A percentile compares a stretch with the other conserved stretches of the same genome.
Conservation (phyloP, 192 early-diverging fungal genomes). For the Mortierella hygrophila region DNA sequence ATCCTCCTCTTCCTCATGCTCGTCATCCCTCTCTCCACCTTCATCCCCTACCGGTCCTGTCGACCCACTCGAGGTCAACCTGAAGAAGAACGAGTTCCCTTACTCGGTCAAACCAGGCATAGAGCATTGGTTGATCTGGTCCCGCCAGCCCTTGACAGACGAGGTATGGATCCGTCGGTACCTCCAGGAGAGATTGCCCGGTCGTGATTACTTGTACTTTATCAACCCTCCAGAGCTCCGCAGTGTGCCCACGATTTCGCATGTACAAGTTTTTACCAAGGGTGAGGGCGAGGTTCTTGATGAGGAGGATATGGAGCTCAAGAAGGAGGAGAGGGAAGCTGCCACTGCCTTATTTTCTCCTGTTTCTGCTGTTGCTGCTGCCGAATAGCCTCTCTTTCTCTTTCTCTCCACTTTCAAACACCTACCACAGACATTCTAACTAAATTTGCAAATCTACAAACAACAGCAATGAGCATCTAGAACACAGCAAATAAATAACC, state of each 20-base stretch:
- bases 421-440: neutral
- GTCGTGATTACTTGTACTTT: conserved; percentile 45
- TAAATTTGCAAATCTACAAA: neutral
- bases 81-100: conserved; percentile 54
- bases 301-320: conserved; percentile 47
- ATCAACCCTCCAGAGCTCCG: conserved; percentile 49
- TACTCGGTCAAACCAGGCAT: conserved; percentile 49
- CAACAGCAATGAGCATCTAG: neutral
- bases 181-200: conserved; percentile 45
- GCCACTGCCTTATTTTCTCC: neutral
- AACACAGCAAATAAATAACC: neutral
- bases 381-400: neutral
- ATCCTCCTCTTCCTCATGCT: conserved; percentile 17
- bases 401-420: neutral
- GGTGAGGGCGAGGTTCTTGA: conserved; percentile 51
- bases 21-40: conserved; percentile 15
- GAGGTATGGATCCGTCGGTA: conserved; percentile 46
- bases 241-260: conserved; percentile 46
- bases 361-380: neutral
- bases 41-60: conserved; percentile 42
- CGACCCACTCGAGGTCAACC: conserved; percentile 31
- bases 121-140: conserved; percentile 56
- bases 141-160: conserved; percentile 30
- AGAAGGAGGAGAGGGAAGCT: conserved; percentile 24
- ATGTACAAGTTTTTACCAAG: conserved; percentile 54